Base-by-base conservation (phyloP, 2,329 filamentous ascomycete genomes). In the Aspergillus japonicus region DNA sequence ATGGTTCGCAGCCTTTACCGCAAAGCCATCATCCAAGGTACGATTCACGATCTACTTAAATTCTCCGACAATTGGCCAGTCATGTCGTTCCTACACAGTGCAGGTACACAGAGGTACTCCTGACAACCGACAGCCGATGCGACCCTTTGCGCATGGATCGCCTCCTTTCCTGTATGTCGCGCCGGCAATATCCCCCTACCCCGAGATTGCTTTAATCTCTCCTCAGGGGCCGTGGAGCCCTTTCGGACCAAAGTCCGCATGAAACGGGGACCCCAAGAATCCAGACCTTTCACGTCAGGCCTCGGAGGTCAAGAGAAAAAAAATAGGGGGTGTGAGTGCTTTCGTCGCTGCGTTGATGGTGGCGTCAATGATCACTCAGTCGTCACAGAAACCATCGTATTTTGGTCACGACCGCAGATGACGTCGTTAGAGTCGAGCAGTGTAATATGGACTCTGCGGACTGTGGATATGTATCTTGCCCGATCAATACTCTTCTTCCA, bases 361-460 rank as follows among this genome's bases (percentile, higher is more conserved):
- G 53, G 53, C 53, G 53, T 55, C 53, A 48, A 55, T 55, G n/a
- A 31, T 48, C 24, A 55, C 44, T 47, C 42, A 55, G 53, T 55
- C 51, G 23, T 53, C 51, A 26, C 21, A 11, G 51, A 53, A n/a
- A 53, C 51, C 51, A 53, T 53, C n/a, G 35, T 24, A 26, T 47
- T n/a, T 29, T 35, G 12, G 23, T 42, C 52, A 33, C 24, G 26
- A 24, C 51, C n/a, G 31, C 35, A 29, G n/a, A 55, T 55, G 53
- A 55, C 53, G 53, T 55, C 53, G 53, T 48, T 14, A 29, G 53
- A 47, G 19, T 14, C 5, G 19, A 48, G 26, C 39, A 44, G 39
- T 44, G 39, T 44, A 19, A 44, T 44, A n/a, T 44, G 39, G 39
- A 44, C 14, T 44, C 33, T 44, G 14, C 16, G 39, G 39, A 44